Conservation (phyloP, 768 basidiomycete genomes). For the Bullera alba region DNA sequence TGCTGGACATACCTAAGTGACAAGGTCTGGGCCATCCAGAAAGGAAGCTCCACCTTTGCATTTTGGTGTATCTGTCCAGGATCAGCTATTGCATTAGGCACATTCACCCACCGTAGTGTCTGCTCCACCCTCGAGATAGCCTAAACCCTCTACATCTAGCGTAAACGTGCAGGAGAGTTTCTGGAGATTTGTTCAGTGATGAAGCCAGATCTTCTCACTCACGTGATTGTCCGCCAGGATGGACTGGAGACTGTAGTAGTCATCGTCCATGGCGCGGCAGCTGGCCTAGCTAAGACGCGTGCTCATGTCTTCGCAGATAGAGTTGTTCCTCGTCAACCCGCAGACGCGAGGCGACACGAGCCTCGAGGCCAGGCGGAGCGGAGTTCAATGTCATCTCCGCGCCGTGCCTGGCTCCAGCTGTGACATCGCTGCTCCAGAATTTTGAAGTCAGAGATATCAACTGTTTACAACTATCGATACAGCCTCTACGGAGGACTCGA, state of each 20-base stretch:
- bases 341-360: too few relatives aligned
- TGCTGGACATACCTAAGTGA: slow-evolving; percentile 62
- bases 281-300: too few relatives aligned
- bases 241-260: slow-evolving; percentile 85
- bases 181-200: slow-evolving; percentile 47
- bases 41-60: slow-evolving; percentile 73
- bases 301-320: too few relatives aligned
- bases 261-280: slow-evolving; percentile 82
- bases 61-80: slow-evolving; percentile 61
- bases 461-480: too few relatives aligned
- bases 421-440: too few relatives aligned
- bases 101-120: slow-evolving; percentile 63
- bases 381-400: too few relatives aligned
- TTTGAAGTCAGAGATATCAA: too few relatives aligned
- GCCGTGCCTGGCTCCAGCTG: too few relatives aligned
- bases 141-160: slow-evolving; percentile 72
- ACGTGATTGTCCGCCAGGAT: slow-evolving; percentile 90
- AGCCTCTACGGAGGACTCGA: too few relatives aligned
- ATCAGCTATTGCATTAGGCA: too few relatives aligned
- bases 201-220: slow-evolving; percentile 7
- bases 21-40: slow-evolving; percentile 85
- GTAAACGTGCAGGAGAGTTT: slow-evolving; percentile 93
- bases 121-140: slow-evolving; percentile 78
- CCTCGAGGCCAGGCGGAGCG: too few relatives aligned
- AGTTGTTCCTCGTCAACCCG: too few relatives aligned